These are phyloP conservation scores for Oleoguttula mirabilis DNA, from an alignment of 495 filamentous ascomycete species.

Conservation along the genomic window DNA sequence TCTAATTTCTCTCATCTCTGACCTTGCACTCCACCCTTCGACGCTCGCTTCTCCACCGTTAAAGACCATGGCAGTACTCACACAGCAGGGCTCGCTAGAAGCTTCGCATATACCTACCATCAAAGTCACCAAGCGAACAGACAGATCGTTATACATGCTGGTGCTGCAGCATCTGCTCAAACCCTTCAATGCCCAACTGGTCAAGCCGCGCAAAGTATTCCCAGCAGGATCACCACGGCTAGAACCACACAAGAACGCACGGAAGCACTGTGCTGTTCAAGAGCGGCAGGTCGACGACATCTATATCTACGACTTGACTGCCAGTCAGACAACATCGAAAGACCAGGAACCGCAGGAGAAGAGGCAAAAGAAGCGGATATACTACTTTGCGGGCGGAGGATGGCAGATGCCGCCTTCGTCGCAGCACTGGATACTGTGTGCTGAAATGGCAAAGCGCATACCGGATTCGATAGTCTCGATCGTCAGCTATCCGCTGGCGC, in stretches of 20 bases:
- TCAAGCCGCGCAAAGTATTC: not conserved
- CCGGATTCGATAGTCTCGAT: constrained; percentile 18
- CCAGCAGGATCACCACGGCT: not conserved
- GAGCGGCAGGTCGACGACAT: not conserved
- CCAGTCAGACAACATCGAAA: not conserved
- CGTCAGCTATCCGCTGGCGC: constrained; percentile 28
- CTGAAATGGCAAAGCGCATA: constrained; percentile 21
- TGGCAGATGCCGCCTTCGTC: constrained; percentile 26
- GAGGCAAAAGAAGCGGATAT: constrained; percentile 21
- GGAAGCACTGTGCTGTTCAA: not conserved
- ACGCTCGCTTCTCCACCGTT: no score
- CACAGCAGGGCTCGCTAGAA: no score
- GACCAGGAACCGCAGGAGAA: no score
- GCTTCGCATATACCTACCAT: no score
- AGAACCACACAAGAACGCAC: not conserved
- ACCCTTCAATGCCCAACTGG: not conserved
- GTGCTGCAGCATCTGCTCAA: not conserved
- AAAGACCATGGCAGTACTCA: no score
- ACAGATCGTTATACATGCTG: not conserved
- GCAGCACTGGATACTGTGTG: constrained; percentile 30
- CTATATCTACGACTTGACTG: not conserved
- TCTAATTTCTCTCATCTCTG: no score
- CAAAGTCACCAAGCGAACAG: not conserved
- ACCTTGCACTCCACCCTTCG: no score
- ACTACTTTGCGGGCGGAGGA: constrained; percentile 32